A percentile compares a stretch with the other conserved stretches of the same genome.
These are phyloP conservation scores for Aquanectria penicillioides DNA, from an alignment of 2,329 filamentous ascomycete genomes.

Conservation along the genomic window DNA sequence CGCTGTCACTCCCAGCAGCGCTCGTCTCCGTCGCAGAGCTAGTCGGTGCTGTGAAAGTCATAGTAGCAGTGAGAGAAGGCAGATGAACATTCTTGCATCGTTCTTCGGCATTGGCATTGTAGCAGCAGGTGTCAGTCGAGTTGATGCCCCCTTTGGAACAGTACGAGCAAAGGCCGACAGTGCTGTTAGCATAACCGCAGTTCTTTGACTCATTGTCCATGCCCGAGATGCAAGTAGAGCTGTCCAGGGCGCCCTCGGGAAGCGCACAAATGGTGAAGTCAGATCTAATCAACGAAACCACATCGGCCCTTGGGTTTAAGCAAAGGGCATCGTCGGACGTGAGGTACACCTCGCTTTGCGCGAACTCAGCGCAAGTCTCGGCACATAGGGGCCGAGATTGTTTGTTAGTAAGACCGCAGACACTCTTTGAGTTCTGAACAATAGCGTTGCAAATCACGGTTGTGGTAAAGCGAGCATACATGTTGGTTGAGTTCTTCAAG, in stretches of 20 bases:
- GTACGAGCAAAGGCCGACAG: slow-evolving; percentile 84
- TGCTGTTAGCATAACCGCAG: slow-evolving; percentile 82
- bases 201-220: slow-evolving; percentile 84
- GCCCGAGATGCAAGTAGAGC: slow-evolving; percentile 78
- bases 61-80: slow-evolving; percentile 77
- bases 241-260: slow-evolving; percentile 80
- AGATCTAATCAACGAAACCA: slow-evolving; percentile 82
- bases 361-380: slow-evolving; percentile 86
- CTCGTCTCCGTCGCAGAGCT: slow-evolving; percentile 49
- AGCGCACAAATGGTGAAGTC: slow-evolving; percentile 92
- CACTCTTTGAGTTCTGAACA: slow-evolving; percentile 83
- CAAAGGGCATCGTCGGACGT: slow-evolving; percentile 80
- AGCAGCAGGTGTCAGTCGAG: slow-evolving; percentile 94
- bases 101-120: slow-evolving; percentile 78
- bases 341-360: slow-evolving; percentile 88
- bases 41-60: slow-evolving; percentile 65
- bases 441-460: slow-evolving; percentile 94
- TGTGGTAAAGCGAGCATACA: slow-evolving; percentile 93
- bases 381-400: slow-evolving; percentile 84
- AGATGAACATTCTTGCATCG: slow-evolving; percentile 81
- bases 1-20: slow-evolving; percentile 26
- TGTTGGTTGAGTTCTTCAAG: slow-evolving; percentile 78
- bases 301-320: slow-evolving; percentile 69
- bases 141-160: slow-evolving; percentile 87
- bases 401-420: slow-evolving; percentile 73